Evolutionary conservation across 345 rosid species (phyloP).

Genomic region (Firmiana major): DNA sequence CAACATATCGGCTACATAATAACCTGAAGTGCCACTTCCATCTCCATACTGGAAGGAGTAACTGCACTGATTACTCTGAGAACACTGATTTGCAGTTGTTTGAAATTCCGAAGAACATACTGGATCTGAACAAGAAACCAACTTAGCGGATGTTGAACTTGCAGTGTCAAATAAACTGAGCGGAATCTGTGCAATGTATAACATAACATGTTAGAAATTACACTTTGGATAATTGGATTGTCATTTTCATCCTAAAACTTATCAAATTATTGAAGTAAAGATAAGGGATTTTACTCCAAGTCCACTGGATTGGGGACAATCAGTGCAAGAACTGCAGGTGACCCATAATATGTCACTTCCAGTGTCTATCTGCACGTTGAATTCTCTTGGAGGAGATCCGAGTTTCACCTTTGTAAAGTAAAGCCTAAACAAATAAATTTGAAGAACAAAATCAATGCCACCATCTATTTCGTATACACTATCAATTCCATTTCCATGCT

Average conservation of each 20-base stretch:
- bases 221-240: constrained; percentile 1
- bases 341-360: constrained; percentile 97
- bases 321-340: constrained; percentile 68
- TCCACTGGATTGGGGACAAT: constrained; percentile 86
- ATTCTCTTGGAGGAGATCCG: constrained; percentile 94
- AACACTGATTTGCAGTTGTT: constrained; percentile 63
- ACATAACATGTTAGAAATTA: constrained; percentile 16
- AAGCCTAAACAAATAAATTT: constrained; percentile 42
- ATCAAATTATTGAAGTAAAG: background rate
- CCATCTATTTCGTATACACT: background rate
- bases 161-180: constrained; percentile 73
- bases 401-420: constrained; percentile 92
- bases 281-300: constrained; percentile 62
- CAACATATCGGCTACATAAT: constrained; percentile 65
- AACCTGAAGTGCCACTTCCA: constrained; percentile 93
- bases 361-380: constrained; percentile 96
- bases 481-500: background rate
- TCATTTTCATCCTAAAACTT: constrained; percentile 6
- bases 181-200: constrained; percentile 46
- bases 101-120: constrained; percentile 49
- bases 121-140: constrained; percentile 54
- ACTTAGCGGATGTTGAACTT: constrained; percentile 60
- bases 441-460: constrained; percentile 2
- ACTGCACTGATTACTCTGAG: constrained; percentile 67
- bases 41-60: constrained; percentile 92